phyloP scores from a whole-genome alignment of 441 rosid genomes.

The Omphalea diandra region DNA sequence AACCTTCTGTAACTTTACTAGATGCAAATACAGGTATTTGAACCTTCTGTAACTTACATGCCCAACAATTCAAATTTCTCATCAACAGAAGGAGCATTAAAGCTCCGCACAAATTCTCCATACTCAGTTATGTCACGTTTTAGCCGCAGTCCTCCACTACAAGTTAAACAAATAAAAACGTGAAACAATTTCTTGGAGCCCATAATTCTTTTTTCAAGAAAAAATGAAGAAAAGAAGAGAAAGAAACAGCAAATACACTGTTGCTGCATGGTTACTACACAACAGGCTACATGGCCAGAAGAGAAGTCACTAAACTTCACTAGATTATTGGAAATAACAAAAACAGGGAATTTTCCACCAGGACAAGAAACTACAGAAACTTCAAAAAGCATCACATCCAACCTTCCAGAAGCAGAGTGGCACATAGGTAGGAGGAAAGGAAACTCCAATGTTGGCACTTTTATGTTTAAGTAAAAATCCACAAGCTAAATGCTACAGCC shows the following conservation, averaged over 20 bases:
- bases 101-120: conserved; percentile 82
- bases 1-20: conserved; percentile 31
- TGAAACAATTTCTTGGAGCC: conserved; percentile 6
- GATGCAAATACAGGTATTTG: not conserved
- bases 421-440: not conserved
- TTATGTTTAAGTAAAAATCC: conserved; percentile 2
- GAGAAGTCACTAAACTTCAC: not conserved
- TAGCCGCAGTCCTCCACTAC: conserved; percentile 93
- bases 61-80: conserved; percentile 96
- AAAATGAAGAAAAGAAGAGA: not conserved
- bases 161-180: conserved; percentile 19
- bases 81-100: conserved; percentile 87
- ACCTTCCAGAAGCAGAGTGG: not conserved
- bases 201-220: not conserved
- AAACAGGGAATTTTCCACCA: not conserved
- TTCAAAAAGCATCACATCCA: not conserved
- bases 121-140: conserved; percentile 97
- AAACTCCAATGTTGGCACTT: conserved; percentile 1
- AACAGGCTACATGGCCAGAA: not conserved
- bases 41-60: conserved; percentile 55
- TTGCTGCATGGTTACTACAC: not conserved
- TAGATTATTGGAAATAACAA: not conserved
- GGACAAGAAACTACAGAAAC: not conserved
- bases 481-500: not conserved
- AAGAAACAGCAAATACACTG: not conserved